These are phyloP conservation scores for Botrytis deweyae DNA, from an alignment of 2,329 filamentous ascomycete species.

Conservation along the genomic window DNA sequence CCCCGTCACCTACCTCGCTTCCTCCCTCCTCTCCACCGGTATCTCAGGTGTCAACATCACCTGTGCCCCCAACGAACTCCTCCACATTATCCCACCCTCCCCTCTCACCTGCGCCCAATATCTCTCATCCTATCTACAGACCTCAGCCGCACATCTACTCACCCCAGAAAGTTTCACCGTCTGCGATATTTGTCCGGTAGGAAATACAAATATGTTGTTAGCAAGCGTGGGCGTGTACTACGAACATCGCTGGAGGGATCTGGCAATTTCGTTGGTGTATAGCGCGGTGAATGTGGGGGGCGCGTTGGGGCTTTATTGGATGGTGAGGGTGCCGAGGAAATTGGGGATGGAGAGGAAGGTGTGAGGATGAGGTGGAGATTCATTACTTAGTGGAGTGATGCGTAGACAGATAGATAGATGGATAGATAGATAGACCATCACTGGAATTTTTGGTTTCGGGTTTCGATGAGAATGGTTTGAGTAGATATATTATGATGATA, in stretches of 20 bases:
- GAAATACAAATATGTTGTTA: conserved; percentile 59
- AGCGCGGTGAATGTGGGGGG: conserved; percentile 53
- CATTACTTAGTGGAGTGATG: neutral
- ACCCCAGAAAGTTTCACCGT: conserved; percentile 57
- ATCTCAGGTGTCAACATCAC: conserved; percentile 63
- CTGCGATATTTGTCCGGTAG: conserved; percentile 63
- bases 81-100: conserved; percentile 58
- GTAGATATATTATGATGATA: too few species aligned
- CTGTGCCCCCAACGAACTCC: conserved; percentile 67
- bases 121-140: conserved; percentile 49
- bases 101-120: conserved; percentile 44
- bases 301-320: conserved; percentile 55
- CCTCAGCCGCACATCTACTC: conserved; percentile 46
- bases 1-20: conserved; percentile 78
- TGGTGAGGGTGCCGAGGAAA: conserved; percentile 47
- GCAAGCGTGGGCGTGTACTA: conserved; percentile 58
- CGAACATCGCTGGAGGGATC: conserved; percentile 65
- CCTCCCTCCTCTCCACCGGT: conserved; percentile 66
- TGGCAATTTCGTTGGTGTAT: conserved; percentile 49
- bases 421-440: accelerated
- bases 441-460: neutral
- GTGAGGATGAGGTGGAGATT: too few species aligned
- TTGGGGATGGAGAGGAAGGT: conserved; percentile 18
- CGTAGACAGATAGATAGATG: too few species aligned
- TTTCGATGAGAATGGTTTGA: too few species aligned